Evolutionary conservation across 2,329 filamentous ascomycete species (phyloP).

Genomic region (Clarireedia homoeocarpa): DNA sequence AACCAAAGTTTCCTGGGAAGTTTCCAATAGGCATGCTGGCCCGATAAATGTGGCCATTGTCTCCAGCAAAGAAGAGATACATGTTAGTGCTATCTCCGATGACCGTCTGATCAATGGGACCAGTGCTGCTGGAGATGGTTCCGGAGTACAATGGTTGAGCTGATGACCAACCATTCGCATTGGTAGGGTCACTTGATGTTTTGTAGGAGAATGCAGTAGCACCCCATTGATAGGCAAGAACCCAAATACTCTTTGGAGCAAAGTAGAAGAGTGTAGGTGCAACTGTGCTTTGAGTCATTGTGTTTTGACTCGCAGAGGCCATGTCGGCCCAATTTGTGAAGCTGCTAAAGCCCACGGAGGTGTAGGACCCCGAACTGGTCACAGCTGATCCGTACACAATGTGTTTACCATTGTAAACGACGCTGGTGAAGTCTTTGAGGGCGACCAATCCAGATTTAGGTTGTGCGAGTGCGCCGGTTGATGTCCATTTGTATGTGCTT

Average conservation of each 20-base stretch:
- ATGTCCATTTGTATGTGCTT: constrained; percentile 48
- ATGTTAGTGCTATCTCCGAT: constrained; percentile 54
- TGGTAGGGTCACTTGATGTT: constrained; percentile 48
- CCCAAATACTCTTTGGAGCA: constrained; percentile 51
- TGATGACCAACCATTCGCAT: no score
- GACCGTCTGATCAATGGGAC: constrained; percentile 51
- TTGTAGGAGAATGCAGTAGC: constrained; percentile 50
- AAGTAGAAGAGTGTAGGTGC: constrained; percentile 59
- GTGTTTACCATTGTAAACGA: no score
- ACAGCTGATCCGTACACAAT: no score
- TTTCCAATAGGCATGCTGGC: constrained; percentile 53
- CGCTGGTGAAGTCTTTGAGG: no score
- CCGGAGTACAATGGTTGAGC: no score
- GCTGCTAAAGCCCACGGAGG: no score
- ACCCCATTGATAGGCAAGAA: constrained; percentile 61
- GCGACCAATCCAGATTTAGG: constrained; percentile 33
- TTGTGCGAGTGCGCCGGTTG: constrained; percentile 40
- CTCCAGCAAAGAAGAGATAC: constrained; percentile 61
- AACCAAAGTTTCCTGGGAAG: background rate
- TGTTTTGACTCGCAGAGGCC: constrained; percentile 43
- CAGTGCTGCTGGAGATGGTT: no score
- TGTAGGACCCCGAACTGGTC: no score
- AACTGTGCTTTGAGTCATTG: constrained; percentile 40
- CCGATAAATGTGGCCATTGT: constrained; percentile 60
- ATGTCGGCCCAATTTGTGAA: constrained; percentile 27